Base-by-base conservation (phyloP, 352 stramenopile genomes). In the Pythium brachiatum region DNA sequence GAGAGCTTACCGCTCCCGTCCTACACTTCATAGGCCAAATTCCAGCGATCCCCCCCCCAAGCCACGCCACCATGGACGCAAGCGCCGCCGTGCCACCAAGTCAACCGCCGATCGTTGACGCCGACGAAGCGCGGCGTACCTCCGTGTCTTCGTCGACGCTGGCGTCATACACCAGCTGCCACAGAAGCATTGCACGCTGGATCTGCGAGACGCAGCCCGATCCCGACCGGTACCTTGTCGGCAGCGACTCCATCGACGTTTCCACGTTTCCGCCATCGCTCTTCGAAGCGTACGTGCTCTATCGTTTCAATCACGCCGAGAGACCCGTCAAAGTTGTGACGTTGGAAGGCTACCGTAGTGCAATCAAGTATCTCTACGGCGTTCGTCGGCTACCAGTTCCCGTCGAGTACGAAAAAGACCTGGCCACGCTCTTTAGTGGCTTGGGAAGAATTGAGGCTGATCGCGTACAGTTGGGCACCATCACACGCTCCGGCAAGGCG, bases 271-370 rank as follows among this genome's bases (percentile, higher is more conserved):
- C 32, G 6, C 21, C n/a, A n/a, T n/a, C n/a, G n/a, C n/a, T 38
- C 3, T 59, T 59, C 36, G 53, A 59, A 21, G 1, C 13, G 15
- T 59, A 46, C n/a, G 3, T 59, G 34, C n/a, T 59, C 32, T 38
- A 7, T 13, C 32, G 32, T 18, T n/a, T 31, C 21, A 47, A 50
- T n/a, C 11, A 29, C n/a, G 20, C 18, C 21, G 32, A n/a, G 2
- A 59, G 21, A 23, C 5, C 32, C 1, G 7, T 59, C 20, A 59
- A 50, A 23, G 53, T 59, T 12, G 3, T 7, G 3, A 50, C 53
- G 2, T 21, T 59, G 9, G 18, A 21, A 7, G 32, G 53, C 2
- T 59, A 59, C 18, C 4, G 53, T 6, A 59, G 53, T 34, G 53
- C 53, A 20, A 16, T 59, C 21, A 38, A 39, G 26, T 7, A 59